phyloP scores from a whole-genome alignment of 2,329 filamentous ascomycete species.

The Fusarium sp. region DNA sequence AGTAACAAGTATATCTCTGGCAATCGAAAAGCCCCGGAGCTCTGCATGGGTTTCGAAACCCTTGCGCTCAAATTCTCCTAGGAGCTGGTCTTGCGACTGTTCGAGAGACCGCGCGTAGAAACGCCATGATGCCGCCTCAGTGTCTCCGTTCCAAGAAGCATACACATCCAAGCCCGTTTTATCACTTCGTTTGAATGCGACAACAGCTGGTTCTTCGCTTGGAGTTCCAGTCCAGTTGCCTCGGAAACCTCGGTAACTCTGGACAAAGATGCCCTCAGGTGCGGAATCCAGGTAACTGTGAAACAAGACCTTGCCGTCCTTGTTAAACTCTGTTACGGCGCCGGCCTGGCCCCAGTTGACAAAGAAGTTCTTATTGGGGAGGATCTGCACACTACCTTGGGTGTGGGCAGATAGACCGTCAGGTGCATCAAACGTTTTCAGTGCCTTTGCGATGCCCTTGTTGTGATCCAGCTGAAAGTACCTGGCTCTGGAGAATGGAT shows the following conservation, averaged over 20 bases:
- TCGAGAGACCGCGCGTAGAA: background rate
- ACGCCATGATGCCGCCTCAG: background rate
- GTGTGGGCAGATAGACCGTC: slow-evolving; percentile 62
- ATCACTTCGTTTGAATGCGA: background rate
- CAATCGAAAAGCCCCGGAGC: background rate
- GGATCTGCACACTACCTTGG: slow-evolving; percentile 62
- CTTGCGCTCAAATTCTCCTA: background rate
- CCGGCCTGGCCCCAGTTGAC: slow-evolving; percentile 69
- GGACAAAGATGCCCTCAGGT: slow-evolving; percentile 48
- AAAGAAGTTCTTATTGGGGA: slow-evolving; percentile 65
- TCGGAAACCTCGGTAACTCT: slow-evolving; percentile 67
- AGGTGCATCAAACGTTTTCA: slow-evolving; percentile 61
- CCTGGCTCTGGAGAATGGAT: slow-evolving; percentile 51
- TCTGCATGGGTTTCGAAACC: background rate
- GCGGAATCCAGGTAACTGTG: slow-evolving; percentile 59
- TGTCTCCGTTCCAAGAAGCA: slow-evolving; percentile 9
- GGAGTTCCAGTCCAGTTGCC: slow-evolving; percentile 65
- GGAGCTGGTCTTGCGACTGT: background rate
- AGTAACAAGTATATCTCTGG: background rate
- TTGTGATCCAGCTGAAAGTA: slow-evolving; percentile 60
- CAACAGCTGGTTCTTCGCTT: slow-evolving; percentile 41
- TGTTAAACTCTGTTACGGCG: slow-evolving; percentile 59
- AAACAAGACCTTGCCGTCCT: slow-evolving; percentile 62
- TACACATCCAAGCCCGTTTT: background rate
- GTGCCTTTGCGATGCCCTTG: slow-evolving; percentile 56